Conservation (phyloP, 345 rosid species). For the Ceriops decandra region DNA sequence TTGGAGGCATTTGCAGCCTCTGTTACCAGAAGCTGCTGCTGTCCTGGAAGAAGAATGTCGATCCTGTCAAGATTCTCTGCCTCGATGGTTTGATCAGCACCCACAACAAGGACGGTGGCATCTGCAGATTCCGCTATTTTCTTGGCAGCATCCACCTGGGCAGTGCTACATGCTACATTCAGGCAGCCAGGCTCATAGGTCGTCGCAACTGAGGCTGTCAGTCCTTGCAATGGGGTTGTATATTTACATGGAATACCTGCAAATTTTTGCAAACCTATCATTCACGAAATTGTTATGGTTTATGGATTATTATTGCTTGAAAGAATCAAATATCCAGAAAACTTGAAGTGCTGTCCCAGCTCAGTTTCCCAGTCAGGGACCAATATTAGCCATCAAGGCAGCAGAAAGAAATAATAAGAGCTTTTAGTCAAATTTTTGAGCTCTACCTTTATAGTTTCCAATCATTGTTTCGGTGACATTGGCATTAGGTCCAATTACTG, state of each 20-base stretch:
- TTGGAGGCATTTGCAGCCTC: slow-evolving; percentile 65
- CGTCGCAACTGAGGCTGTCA: slow-evolving; percentile 51
- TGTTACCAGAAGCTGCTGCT: slow-evolving; percentile 56
- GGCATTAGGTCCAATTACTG: slow-evolving; percentile 94
- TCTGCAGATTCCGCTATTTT: slow-evolving; percentile 57
- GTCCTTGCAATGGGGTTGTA: slow-evolving; percentile 76
- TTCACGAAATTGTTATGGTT: not conserved
- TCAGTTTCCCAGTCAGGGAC: no score
- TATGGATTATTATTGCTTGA: no score
- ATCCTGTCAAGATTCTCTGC: slow-evolving; percentile 66
- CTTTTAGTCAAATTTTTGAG: not conserved
- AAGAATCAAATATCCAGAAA: no score
- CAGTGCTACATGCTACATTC: slow-evolving; percentile 58
- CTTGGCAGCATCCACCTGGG: slow-evolving; percentile 55
- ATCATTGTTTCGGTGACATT: slow-evolving; percentile 92
- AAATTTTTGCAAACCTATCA: not conserved
- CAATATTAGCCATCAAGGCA: not conserved
- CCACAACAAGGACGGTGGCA: slow-evolving; percentile 72
- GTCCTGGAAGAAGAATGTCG: slow-evolving; percentile 67
- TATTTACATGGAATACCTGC: slow-evolving; percentile 84
- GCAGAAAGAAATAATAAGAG: not conserved
- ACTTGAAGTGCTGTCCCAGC: no score
- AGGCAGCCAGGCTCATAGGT: slow-evolving; percentile 67
- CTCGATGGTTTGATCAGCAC: slow-evolving; percentile 74
- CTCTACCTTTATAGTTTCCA: slow-evolving; percentile 83